phyloP scores from a whole-genome alignment of 2,329 filamentous ascomycete species.

The Curvularia lunata region DNA sequence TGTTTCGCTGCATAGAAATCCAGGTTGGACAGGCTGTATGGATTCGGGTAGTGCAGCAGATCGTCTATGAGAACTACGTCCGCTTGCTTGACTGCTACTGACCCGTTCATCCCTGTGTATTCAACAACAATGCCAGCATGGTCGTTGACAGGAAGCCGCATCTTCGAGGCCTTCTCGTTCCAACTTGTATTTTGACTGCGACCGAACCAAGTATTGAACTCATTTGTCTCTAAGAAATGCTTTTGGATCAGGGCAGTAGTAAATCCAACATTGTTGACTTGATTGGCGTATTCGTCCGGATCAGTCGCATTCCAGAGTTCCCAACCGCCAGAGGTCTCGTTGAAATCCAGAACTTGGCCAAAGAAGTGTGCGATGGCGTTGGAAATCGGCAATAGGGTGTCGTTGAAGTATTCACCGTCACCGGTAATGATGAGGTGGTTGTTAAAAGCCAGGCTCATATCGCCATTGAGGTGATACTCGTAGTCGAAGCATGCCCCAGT shows the following conservation, averaged over 20 bases:
- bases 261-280: conserved; percentile 70
- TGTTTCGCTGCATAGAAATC: conserved; percentile 75
- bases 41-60: conserved; percentile 65
- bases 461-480: conserved; percentile 73
- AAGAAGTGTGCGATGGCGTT: conserved; percentile 69
- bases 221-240: conserved; percentile 64
- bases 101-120: conserved; percentile 70
- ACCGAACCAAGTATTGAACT: conserved; percentile 63
- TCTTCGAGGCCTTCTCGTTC: conserved; percentile 62
- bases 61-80: conserved; percentile 72
- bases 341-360: conserved; percentile 64
- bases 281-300: conserved; percentile 73
- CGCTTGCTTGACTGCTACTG: conserved; percentile 71
- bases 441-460: conserved; percentile 68
- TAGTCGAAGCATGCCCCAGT: conserved; percentile 71
- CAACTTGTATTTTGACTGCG: conserved; percentile 63
- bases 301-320: conserved; percentile 67
- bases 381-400: conserved; percentile 66
- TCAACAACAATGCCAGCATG: conserved; percentile 67
- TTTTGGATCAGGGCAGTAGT: conserved; percentile 68
- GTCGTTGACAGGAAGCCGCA: conserved; percentile 61
- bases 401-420: conserved; percentile 62
- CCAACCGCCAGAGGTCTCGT: conserved; percentile 52
- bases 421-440: conserved; percentile 68
- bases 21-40: conserved; percentile 63